Evolutionary conservation across 495 filamentous ascomycete genomes (phyloP).

Genomic region (Trichoderma parareesei): DNA sequence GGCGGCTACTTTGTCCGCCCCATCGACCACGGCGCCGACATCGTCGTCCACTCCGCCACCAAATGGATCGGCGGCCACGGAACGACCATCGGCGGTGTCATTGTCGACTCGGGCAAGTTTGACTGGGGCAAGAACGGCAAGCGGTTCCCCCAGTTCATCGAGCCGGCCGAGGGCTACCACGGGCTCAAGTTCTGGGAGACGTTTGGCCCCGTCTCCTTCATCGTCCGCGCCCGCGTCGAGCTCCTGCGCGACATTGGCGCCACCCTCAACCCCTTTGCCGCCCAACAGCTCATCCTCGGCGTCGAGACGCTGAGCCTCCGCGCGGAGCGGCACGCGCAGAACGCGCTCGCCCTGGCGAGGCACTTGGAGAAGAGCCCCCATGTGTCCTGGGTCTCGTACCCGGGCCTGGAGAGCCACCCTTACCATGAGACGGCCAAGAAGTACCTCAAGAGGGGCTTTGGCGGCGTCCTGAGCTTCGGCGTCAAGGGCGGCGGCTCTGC

Average conservation of each 20-base stretch:
- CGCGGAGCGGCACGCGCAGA: conserved; percentile 79
- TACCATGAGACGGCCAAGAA: conserved; percentile 79
- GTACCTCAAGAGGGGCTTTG: conserved; percentile 81
- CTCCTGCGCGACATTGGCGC: conserved; percentile 83
- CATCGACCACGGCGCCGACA: conserved; percentile 89
- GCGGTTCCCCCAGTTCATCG: conserved; percentile 88
- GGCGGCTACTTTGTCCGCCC: conserved; percentile 87
- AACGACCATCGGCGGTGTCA: conserved; percentile 85
- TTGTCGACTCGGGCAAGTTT: conserved; percentile 91
- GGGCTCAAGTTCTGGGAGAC: conserved; percentile 97
- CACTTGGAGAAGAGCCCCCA: conserved; percentile 79
- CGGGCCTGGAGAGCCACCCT: conserved; percentile 73
- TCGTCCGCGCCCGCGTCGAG: conserved; percentile 68
- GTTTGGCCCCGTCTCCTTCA: conserved; percentile 77
- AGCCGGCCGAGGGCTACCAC: conserved; percentile 90
- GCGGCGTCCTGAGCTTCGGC: conserved; percentile 87
- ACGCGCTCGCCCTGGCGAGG: conserved; percentile 70
- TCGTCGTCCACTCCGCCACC: conserved; percentile 90
- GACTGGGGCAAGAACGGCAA: conserved; percentile 87
- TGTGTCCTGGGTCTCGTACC: conserved; percentile 92
- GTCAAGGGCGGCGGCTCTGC: conserved; percentile 80
- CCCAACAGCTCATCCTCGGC: conserved; percentile 88
- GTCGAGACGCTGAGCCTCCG: conserved; percentile 85
- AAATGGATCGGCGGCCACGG: conserved; percentile 99
- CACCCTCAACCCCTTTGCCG: conserved; percentile 83